These are phyloP conservation scores for Colletotrichum sp. DNA, from an alignment of 2,329 filamentous ascomycete species.

Conservation along the genomic window DNA sequence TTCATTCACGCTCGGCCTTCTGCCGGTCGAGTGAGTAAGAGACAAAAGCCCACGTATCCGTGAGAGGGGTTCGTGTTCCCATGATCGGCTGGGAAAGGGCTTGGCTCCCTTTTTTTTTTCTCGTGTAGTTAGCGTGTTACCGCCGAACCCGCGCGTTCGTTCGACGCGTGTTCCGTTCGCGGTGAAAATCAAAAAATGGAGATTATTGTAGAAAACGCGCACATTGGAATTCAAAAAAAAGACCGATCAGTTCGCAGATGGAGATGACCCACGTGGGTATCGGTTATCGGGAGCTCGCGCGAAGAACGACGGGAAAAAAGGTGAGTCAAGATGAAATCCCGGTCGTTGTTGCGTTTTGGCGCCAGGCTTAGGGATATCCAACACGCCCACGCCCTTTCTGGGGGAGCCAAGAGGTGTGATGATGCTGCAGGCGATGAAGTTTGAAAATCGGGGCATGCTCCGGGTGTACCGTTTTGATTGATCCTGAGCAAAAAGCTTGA, in stretches of 20 bases:
- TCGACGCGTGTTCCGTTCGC: neutral
- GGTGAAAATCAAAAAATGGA: neutral
- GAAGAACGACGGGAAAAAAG: neutral
- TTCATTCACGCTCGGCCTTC: neutral
- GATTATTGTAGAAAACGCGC: neutral
- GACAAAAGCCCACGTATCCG: neutral
- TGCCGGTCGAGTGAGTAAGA: neutral
- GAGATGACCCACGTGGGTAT: neutral
- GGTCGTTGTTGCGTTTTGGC: neutral
- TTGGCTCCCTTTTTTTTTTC: neutral
- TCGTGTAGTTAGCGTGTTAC: neutral
- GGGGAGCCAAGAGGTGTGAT: neutral
- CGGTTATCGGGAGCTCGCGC: neutral
- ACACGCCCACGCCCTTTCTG: neutral
- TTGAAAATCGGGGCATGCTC: neutral
- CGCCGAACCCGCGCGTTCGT: neutral
- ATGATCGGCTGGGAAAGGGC: neutral
- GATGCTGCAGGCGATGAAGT: neutral
- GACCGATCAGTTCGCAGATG: neutral
- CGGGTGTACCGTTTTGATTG: neutral
- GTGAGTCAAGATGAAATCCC: neutral
- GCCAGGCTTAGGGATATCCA: neutral
- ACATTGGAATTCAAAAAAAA: neutral
- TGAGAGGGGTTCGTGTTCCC: neutral
- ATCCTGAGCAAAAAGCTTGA: neutral